These are phyloP conservation scores for Harringtonia lauricola DNA, from an alignment of 2,329 filamentous ascomycete genomes.

Conservation along the genomic window DNA sequence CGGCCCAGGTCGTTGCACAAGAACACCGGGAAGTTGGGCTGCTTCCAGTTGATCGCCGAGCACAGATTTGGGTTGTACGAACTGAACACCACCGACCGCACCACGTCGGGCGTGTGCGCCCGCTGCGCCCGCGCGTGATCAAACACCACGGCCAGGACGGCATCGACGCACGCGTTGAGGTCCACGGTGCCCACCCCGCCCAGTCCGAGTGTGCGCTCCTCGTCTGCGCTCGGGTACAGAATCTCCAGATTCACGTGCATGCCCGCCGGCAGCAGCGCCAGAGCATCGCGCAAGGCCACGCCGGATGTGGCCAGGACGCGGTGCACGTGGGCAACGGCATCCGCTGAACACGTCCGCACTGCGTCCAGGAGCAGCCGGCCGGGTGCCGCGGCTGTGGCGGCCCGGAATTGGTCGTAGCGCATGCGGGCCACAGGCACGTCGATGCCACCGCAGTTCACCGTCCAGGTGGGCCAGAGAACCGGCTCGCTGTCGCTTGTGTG, in stretches of 20 bases:
- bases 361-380: constrained; percentile 31
- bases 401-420: constrained; percentile 60
- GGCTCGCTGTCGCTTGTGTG: constrained; percentile 80
- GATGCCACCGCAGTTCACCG: constrained; percentile 47
- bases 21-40: constrained; percentile 94
- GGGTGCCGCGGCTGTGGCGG: constrained; percentile 32
- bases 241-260: constrained; percentile 91
- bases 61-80: constrained; percentile 87
- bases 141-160: constrained; percentile 76
- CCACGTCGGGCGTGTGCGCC: constrained; percentile 55
- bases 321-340: constrained; percentile 55
- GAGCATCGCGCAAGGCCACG: constrained; percentile 65
- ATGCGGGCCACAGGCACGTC: constrained; percentile 75
- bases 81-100: constrained; percentile 85
- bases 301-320: constrained; percentile 64
- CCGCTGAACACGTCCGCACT: constrained; percentile 34
- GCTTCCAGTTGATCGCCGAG: constrained; percentile 96
- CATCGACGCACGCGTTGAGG: constrained; percentile 78
- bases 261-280: constrained; percentile 61
- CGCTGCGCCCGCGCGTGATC: constrained; percentile 68
- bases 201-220: constrained; percentile 60
- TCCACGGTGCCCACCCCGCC: constrained; percentile 56
- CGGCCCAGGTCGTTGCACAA: constrained; percentile 84
- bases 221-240: constrained; percentile 66
- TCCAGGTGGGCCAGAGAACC: constrained; percentile 80